A percentile compares a stretch with the other conserved stretches of the same genome.
These are phyloP conservation scores for Coniosporium apollinis DNA, from an alignment of 495 filamentous ascomycete species.

Conservation along the genomic window DNA sequence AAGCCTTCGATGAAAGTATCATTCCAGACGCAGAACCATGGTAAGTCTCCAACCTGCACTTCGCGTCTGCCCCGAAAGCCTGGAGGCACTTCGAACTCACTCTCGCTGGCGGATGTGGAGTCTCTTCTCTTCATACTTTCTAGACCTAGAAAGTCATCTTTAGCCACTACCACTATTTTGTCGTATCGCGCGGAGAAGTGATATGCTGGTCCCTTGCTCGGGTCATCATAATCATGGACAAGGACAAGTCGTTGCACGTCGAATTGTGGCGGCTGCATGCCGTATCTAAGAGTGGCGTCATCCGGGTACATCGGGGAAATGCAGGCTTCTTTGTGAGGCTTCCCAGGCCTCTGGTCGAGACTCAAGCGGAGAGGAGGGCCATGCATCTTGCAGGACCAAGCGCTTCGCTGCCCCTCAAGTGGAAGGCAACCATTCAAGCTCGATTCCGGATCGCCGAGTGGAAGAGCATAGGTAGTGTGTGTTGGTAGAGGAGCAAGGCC, in stretches of 20 bases:
- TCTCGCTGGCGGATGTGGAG: too few species aligned
- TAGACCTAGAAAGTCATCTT: slow-evolving; percentile 31
- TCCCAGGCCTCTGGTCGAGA: slow-evolving; percentile 26
- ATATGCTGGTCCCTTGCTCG: slow-evolving; percentile 52
- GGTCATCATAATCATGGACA: slow-evolving; percentile 47
- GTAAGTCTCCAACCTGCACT: slow-evolving; percentile 47
- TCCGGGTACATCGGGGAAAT: too few species aligned
- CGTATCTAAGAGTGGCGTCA: slow-evolving; percentile 37
- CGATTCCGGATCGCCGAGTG: slow-evolving; percentile 36
- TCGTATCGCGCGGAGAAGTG: slow-evolving; percentile 56
- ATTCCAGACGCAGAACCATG: slow-evolving; percentile 87
- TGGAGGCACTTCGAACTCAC: slow-evolving; percentile 20
- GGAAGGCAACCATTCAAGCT: slow-evolving; percentile 50
- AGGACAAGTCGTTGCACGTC: slow-evolving; percentile 34
- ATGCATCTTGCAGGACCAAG: slow-evolving; percentile 51
- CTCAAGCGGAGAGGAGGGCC: slow-evolving; percentile 17
- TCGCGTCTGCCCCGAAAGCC: too few species aligned
- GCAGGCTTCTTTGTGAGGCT: too few species aligned
- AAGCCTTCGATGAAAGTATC: slow-evolving; percentile 64
- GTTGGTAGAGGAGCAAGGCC: slow-evolving; percentile 42
- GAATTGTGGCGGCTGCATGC: slow-evolving; percentile 52
- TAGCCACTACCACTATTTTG: slow-evolving; percentile 63
- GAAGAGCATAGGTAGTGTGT: slow-evolving; percentile 41
- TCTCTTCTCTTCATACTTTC: not conserved
- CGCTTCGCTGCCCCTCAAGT: slow-evolving; percentile 36